These are phyloP conservation scores for Paramecium caudatum DNA, from an alignment of 73 alveolate species.

Conservation along the genomic window DNA sequence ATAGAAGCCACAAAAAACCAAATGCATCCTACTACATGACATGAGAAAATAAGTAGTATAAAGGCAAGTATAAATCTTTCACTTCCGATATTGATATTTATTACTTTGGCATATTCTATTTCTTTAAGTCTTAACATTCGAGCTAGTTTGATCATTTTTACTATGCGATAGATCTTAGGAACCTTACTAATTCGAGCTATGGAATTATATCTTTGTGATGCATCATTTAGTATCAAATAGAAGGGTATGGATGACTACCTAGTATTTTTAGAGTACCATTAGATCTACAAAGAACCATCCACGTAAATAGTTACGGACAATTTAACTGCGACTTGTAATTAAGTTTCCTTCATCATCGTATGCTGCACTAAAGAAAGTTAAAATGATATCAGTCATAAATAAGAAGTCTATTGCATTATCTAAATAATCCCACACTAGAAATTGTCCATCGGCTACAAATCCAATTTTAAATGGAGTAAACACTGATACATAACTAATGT, in stretches of 20 bases:
- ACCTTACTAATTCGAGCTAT: slow-evolving; percentile 50
- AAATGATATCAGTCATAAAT: slow-evolving; percentile 26
- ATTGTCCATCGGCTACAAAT: slow-evolving; percentile 25
- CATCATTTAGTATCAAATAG: slow-evolving; percentile 11
- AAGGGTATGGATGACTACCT: slow-evolving; percentile 44
- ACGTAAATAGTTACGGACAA: not conserved
- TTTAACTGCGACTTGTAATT: not conserved
- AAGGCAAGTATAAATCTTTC: slow-evolving; percentile 45
- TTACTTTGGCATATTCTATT: slow-evolving; percentile 42
- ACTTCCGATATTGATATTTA: slow-evolving; percentile 27
- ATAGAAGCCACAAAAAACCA: slow-evolving; percentile 30
- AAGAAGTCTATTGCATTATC: slow-evolving; percentile 9
- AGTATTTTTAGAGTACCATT: slow-evolving; percentile 26
- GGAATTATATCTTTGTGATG: slow-evolving; percentile 20
- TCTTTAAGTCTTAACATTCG: slow-evolving; percentile 42
- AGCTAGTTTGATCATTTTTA: slow-evolving; percentile 24
- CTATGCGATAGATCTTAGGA: slow-evolving; percentile 33
- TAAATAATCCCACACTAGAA: not conserved
- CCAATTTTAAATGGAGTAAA: slow-evolving; percentile 47
- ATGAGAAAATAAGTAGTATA: slow-evolving; percentile 44
- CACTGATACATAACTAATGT: slow-evolving; percentile 4
- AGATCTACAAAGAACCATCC: slow-evolving; percentile 58
- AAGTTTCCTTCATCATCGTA: slow-evolving; percentile 44
- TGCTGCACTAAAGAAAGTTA: slow-evolving; percentile 20
- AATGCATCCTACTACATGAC: slow-evolving; percentile 60